These are phyloP conservation scores for Fagopyrum esculentum DNA, from an alignment of 148 eudicot species.

Conservation along the genomic window DNA sequence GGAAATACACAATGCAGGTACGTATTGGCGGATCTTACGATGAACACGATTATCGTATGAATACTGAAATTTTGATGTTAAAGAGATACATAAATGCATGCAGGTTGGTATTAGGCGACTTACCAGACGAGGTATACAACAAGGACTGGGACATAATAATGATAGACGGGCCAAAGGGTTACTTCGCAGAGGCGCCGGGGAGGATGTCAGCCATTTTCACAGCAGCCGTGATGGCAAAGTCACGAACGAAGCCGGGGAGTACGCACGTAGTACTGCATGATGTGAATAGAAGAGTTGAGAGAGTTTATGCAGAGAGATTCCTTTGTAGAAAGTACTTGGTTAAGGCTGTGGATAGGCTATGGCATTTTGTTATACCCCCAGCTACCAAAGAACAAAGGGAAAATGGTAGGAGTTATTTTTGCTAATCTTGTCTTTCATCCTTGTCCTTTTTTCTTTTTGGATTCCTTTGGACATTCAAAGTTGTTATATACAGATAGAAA, in stretches of 20 bases:
- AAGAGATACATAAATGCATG: background rate
- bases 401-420: background rate
- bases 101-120: slow-evolving; percentile 33
- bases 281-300: slow-evolving; percentile 52
- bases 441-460: background rate
- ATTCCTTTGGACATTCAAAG: no score
- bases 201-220: slow-evolving; percentile 50
- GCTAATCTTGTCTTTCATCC: background rate
- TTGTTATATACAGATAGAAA: no score
- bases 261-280: slow-evolving; percentile 48
- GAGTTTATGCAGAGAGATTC: slow-evolving; percentile 37
- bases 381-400: slow-evolving; percentile 22
- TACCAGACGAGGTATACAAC: slow-evolving; percentile 44
- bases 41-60: no score
- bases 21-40: background rate
- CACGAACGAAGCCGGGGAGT: slow-evolving; percentile 33
- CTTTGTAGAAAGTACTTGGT: slow-evolving; percentile 41
- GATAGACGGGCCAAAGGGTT: slow-evolving; percentile 51
- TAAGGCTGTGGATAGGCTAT: slow-evolving; percentile 39
- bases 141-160: slow-evolving; percentile 52
- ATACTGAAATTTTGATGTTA: background rate
- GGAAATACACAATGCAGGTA: slow-evolving; percentile 43
- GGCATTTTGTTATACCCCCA: slow-evolving; percentile 57
- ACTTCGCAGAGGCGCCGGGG: slow-evolving; percentile 38
- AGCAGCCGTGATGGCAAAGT: slow-evolving; percentile 46